Evolutionary conservation across 176 grass and related monocot species (phyloP).

Genomic region (Triticum dicoccoides): DNA sequence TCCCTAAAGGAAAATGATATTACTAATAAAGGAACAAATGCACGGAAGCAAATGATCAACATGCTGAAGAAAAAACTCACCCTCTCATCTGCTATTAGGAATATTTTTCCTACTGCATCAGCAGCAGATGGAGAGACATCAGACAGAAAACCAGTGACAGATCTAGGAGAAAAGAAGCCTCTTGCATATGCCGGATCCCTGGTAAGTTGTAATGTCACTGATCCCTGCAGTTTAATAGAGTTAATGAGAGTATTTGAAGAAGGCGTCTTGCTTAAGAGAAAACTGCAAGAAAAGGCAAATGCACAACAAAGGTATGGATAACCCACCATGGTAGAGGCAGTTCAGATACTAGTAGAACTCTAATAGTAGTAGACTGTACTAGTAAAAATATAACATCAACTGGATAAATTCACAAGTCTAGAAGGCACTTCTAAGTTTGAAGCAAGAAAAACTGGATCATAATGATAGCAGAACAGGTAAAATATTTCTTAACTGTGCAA

Average conservation of each 20-base stretch:
- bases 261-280: background rate
- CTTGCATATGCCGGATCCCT: slow-evolving; percentile 67
- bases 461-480: background rate
- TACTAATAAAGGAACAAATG: background rate
- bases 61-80: slow-evolving; percentile 43
- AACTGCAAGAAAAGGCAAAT: slow-evolving; percentile 15
- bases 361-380: background rate
- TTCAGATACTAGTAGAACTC: background rate
- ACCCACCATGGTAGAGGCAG: background rate
- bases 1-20: background rate
- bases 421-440: background rate
- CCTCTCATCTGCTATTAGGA: slow-evolving; percentile 69
- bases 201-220: slow-evolving; percentile 73
- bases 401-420: slow-evolving; percentile 15
- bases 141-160: slow-evolving; percentile 90
- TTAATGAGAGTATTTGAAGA: slow-evolving; percentile 18
- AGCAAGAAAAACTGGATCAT: background rate
- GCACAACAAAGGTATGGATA: slow-evolving; percentile 21
- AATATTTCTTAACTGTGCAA: background rate
- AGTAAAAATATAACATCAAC: slow-evolving; percentile 15
- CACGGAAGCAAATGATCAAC: background rate
- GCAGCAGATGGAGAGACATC: slow-evolving; percentile 89
- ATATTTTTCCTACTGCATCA: slow-evolving; percentile 99
- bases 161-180: slow-evolving; percentile 95
- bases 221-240: slow-evolving; percentile 65